Conservation (phyloP, 306 rosid species). For the Gastrolobium bilobum region DNA sequence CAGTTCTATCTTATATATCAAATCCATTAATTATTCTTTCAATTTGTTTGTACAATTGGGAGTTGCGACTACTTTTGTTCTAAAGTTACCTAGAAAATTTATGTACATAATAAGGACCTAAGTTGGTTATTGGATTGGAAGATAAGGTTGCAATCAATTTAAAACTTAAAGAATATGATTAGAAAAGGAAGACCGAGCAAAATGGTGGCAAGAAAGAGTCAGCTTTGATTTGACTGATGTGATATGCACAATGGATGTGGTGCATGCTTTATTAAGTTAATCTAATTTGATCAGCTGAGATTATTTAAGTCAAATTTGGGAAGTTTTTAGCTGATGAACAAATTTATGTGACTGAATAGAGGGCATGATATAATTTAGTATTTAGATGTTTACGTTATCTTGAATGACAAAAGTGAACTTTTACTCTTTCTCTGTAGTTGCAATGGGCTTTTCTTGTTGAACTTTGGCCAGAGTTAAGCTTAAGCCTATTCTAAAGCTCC, state of each 20-base stretch:
- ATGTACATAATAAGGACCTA: not conserved
- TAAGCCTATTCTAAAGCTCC: constrained; percentile 21
- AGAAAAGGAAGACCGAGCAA: no score
- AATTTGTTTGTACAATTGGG: not conserved
- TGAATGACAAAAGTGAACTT: constrained; percentile 1
- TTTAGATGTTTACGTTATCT: not conserved
- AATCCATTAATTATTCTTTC: constrained; percentile 2
- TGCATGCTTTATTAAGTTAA: not conserved
- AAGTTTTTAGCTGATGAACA: not conserved
- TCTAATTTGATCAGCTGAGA: not conserved
- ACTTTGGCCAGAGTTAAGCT: not conserved
- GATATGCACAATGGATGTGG: no score
- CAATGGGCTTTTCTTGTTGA: not conserved
- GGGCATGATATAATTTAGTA: not conserved
- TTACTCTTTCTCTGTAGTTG: constrained; percentile 1
- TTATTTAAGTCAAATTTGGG: not conserved
- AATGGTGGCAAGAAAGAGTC: no score
- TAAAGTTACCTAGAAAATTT: not conserved
- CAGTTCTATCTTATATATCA: constrained; percentile 14
- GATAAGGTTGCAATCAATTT: not conserved
- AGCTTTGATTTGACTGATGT: no score
- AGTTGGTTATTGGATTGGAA: constrained; percentile 14
- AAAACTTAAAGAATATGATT: no score
- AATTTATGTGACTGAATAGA: constrained; percentile 18
- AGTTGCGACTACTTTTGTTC: not conserved